Percentiles rank a stretch among this genome's conserved stretches.
Evolutionary conservation across 2,329 filamentous ascomycete genomes (phyloP).

Genomic region (Fusarium clavum): DNA sequence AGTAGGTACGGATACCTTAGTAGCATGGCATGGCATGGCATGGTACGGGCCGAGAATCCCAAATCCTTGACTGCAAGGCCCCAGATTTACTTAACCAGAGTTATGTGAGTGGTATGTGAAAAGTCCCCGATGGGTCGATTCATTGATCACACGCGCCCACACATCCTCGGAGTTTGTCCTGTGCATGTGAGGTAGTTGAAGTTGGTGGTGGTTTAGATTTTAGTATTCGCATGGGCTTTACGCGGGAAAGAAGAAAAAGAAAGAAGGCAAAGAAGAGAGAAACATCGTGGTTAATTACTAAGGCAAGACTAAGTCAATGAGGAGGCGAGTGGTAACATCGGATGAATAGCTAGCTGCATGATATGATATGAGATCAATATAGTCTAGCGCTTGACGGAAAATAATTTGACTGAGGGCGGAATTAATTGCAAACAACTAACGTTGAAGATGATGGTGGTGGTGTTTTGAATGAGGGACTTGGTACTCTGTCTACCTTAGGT

Average conservation of each 20-base stretch:
- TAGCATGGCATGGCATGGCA: background rate
- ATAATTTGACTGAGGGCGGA: slow-evolving; percentile 10
- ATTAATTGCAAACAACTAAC: background rate
- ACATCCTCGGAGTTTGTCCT: slow-evolving; percentile 25
- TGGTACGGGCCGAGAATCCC: slow-evolving; percentile 46
- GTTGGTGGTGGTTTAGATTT: slow-evolving; percentile 2
- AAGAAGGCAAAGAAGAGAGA: background rate
- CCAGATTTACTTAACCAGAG: slow-evolving; percentile 22
- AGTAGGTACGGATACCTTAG: background rate
- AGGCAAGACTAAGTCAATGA: slow-evolving; percentile 22
- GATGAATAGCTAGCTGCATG: slow-evolving; percentile 33
- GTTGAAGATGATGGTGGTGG: background rate
- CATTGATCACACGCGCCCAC: slow-evolving; percentile 42
- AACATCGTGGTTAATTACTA: slow-evolving; percentile 19
- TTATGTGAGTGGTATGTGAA: slow-evolving; percentile 31
- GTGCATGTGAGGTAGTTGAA: slow-evolving; percentile 32
- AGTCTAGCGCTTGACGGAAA: slow-evolving; percentile 20
- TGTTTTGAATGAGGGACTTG: background rate
- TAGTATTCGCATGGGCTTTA: slow-evolving; percentile 16
- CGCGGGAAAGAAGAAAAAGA: background rate
- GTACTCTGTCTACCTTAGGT: background rate
- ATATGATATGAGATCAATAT: slow-evolving; percentile 1
- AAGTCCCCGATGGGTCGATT: slow-evolving; percentile 39
- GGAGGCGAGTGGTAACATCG: slow-evolving; percentile 37
- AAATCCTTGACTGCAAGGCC: slow-evolving; percentile 25